Evolutionary conservation across 306 rosid genomes (phyloP).

Genomic region (Dicorynia guianensis): DNA sequence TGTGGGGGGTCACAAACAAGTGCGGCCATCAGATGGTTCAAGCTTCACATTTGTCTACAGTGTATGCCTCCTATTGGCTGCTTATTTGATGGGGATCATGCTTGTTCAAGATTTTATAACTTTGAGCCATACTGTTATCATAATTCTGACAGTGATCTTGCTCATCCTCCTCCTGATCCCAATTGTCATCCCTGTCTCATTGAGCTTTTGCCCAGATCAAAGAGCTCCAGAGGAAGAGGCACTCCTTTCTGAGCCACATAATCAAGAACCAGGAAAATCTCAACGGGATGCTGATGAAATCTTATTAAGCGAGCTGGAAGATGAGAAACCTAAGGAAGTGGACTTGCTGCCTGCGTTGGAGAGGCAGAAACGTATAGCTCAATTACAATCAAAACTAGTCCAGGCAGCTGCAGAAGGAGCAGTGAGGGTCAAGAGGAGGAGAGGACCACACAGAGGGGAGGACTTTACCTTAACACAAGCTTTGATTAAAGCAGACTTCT

Average conservation of each 20-base stretch:
- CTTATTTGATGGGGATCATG: slow-evolving; percentile 92
- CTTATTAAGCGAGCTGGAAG: slow-evolving; percentile 65
- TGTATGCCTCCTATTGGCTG: slow-evolving; percentile 84
- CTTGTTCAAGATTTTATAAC: slow-evolving; percentile 72
- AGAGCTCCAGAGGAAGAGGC: slow-evolving; percentile 67
- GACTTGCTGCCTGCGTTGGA: slow-evolving; percentile 58
- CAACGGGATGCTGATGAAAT: slow-evolving; percentile 55
- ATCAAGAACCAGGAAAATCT: slow-evolving; percentile 54
- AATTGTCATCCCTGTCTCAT: slow-evolving; percentile 66
- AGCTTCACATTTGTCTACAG: slow-evolving; percentile 74
- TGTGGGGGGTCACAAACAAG: slow-evolving; percentile 87
- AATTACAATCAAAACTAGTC: slow-evolving; percentile 50
- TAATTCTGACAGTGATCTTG: slow-evolving; percentile 59
- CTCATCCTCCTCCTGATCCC: slow-evolving; percentile 67
- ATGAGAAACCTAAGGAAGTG: slow-evolving; percentile 60
- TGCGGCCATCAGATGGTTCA: slow-evolving; percentile 61
- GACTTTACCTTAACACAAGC: slow-evolving; percentile 92
- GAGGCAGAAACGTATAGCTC: slow-evolving; percentile 57
- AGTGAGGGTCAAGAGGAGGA: slow-evolving; percentile 84
- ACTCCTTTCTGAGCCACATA: slow-evolving; percentile 53
- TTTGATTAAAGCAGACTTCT: slow-evolving; percentile 86
- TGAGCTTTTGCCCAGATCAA: slow-evolving; percentile 48
- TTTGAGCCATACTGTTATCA: slow-evolving; percentile 57
- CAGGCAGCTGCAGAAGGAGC: slow-evolving; percentile 86
- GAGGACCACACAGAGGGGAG: slow-evolving; percentile 87